Evolutionary conservation across 1,284 basidiomycete species (phyloP).

Genomic region (Puccinia horiana): DNA sequence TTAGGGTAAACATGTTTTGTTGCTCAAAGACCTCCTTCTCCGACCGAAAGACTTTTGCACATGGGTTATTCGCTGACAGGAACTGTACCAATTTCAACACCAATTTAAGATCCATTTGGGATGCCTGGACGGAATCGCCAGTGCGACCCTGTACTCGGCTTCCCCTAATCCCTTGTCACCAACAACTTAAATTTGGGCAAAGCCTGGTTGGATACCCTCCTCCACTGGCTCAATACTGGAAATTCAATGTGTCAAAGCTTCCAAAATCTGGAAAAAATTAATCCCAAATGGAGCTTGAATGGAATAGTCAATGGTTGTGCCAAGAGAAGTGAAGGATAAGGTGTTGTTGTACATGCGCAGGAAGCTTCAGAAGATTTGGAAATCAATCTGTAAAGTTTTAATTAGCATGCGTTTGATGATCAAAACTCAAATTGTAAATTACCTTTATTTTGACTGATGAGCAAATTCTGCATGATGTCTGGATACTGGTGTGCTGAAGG

Average conservation of each 20-base stretch:
- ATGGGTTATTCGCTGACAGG: too few relatives aligned
- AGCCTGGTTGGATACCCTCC: not conserved
- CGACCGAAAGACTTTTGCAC: not conserved
- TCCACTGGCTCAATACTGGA: not conserved
- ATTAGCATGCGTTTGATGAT: too few relatives aligned
- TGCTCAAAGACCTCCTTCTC: not conserved
- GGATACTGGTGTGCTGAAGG: too few relatives aligned
- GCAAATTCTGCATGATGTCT: too few relatives aligned
- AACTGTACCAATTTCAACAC: too few relatives aligned
- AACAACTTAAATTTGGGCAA: constrained; percentile 19
- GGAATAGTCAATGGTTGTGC: not conserved
- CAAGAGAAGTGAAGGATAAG: not conserved
- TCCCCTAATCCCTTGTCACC: not conserved
- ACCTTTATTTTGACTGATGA: too few relatives aligned
- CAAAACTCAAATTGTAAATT: too few relatives aligned
- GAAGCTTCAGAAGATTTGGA: not conserved
- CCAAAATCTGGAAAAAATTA: not conserved
- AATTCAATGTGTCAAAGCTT: not conserved
- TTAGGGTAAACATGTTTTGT: not conserved
- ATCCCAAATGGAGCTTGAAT: not conserved
- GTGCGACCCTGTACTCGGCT: too few relatives aligned
- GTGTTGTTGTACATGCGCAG: constrained; percentile 10
- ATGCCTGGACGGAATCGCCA: too few relatives aligned
- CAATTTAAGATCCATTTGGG: too few relatives aligned
- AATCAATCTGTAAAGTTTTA: too few relatives aligned